Evolutionary conservation across 176 grass and related monocot species (phyloP).

Genomic region (Avena atlantica): DNA sequence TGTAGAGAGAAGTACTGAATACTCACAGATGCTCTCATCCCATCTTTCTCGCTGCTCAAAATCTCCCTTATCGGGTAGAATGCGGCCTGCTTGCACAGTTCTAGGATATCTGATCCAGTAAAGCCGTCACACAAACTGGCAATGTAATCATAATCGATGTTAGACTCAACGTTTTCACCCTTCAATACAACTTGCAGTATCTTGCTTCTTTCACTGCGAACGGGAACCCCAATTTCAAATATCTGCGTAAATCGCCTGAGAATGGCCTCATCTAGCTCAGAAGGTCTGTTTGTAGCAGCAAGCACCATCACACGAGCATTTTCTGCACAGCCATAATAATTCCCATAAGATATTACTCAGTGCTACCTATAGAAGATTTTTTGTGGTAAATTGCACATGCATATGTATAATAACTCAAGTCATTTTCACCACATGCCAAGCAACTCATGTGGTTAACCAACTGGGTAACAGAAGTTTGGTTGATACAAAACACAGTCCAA

Average conservation of each 20-base stretch:
- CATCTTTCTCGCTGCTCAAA: conserved; percentile 81
- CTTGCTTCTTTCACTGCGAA: conserved; percentile 86
- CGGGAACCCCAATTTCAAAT: conserved; percentile 93
- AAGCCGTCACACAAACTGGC: conserved; percentile 89
- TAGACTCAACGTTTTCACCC: conserved; percentile 71
- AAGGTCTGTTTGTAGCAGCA: conserved; percentile 96
- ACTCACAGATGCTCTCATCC: conserved; percentile 61
- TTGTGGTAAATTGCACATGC: neutral
- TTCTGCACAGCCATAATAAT: conserved; percentile 53
- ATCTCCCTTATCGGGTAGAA: conserved; percentile 92
- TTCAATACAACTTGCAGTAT: conserved; percentile 89
- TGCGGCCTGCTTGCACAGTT: conserved; percentile 94
- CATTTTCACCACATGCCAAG: neutral
- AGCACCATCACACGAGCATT: conserved; percentile 98
- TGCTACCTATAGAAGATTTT: neutral
- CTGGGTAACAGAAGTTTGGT: neutral
- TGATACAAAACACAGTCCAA: neutral
- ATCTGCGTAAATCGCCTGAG: conserved; percentile 90
- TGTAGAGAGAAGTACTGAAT: conserved; percentile 16
- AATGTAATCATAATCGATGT: conserved; percentile 82
- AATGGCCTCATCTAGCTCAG: conserved; percentile 93
- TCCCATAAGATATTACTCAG: neutral
- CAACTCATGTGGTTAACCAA: neutral
- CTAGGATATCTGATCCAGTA: conserved; percentile 92
- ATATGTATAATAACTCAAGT: neutral